Conservation (phyloP, 768 basidiomycete genomes). For the Rhizopogon rudus region DNA sequence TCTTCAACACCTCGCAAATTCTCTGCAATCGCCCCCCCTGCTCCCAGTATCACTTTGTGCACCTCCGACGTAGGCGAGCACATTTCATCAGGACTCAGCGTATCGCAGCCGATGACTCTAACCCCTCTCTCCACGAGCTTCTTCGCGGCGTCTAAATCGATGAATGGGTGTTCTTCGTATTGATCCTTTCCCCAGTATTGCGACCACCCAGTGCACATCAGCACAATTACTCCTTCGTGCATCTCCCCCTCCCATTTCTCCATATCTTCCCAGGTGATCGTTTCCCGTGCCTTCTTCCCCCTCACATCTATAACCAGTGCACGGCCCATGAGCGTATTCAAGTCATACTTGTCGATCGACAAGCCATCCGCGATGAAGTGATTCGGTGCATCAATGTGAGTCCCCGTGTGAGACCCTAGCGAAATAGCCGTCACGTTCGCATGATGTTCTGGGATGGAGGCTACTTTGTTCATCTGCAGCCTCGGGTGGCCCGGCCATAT, state of each 20-base stretch:
- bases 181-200: constrained; percentile 39
- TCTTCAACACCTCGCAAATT: constrained; percentile 55
- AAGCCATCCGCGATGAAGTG: constrained; percentile 56
- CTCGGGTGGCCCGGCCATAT: constrained; percentile 19
- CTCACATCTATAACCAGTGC: constrained; percentile 52
- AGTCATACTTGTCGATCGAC: constrained; percentile 51
- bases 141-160: constrained; percentile 46
- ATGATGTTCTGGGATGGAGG: constrained; percentile 1
- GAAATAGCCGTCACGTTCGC: constrained; percentile 32
- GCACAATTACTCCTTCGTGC: constrained; percentile 36
- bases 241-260: constrained; percentile 32
- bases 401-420: constrained; percentile 68
- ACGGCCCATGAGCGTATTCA: constrained; percentile 45
- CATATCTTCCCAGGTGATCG: constrained; percentile 53
- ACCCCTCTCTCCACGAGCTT: constrained; percentile 47
- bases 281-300: constrained; percentile 35
- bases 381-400: constrained; percentile 72
- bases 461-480: constrained; percentile 8
- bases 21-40: constrained; percentile 63
- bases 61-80: constrained; percentile 36
- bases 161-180: constrained; percentile 58
- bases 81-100: constrained; percentile 59
- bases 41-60: constrained; percentile 55
- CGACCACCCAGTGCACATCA: constrained; percentile 67
- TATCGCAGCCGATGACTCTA: constrained; percentile 54